Conservation (phyloP, 2,329 filamentous ascomycete genomes). For the Albophoma yamanashiensis region DNA sequence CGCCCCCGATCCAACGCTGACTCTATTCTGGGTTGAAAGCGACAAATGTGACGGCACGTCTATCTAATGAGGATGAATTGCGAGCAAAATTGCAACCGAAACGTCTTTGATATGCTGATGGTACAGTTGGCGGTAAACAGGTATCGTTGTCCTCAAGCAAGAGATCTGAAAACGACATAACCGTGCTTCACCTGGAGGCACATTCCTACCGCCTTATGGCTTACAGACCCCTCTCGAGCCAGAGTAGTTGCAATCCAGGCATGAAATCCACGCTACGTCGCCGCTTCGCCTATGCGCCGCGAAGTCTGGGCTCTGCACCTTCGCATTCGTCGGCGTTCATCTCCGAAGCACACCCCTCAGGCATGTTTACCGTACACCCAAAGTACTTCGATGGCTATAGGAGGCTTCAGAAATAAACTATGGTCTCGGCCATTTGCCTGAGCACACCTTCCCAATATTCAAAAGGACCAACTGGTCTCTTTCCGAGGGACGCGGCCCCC, state of each 20-base stretch:
- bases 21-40: too few relatives aligned
- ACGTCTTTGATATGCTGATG: neutral
- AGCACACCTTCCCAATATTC: neutral
- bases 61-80: too few relatives aligned
- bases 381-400: neutral
- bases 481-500: too few relatives aligned
- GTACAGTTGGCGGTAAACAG: neutral
- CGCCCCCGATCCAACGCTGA: too few relatives aligned
- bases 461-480: neutral
- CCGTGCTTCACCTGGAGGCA: neutral
- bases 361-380: too few relatives aligned
- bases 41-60: too few relatives aligned
- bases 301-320: neutral
- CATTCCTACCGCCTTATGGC: neutral
- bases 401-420: neutral
- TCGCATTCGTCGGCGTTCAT: neutral
- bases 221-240: too few relatives aligned
- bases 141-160: too few relatives aligned
- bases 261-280: neutral
- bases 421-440: neutral
- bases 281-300: neutral
- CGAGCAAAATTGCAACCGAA: too few relatives aligned
- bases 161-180: neutral
- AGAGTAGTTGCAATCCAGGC: neutral
- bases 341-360: neutral